Evolutionary conservation across 2,329 filamentous ascomycete species (phyloP), one percentile per base, ranked within the genome.

Genomic region (Apiospora rasikravindrae): DNA sequence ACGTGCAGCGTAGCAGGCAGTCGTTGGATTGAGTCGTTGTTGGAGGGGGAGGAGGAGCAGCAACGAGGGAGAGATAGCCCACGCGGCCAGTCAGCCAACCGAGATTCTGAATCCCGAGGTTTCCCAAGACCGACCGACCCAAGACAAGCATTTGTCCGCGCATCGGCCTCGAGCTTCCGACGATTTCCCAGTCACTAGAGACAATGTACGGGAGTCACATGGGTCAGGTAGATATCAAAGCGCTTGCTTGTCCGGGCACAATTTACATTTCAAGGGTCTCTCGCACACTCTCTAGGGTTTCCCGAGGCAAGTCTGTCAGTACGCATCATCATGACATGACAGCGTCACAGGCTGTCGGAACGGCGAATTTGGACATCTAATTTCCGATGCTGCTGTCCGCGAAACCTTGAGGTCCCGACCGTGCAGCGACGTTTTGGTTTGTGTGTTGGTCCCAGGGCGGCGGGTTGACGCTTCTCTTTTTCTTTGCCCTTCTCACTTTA

Each of bases 131-230:
- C 29, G 45, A 49, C 45, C 19, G 8, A 4, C 45, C 45, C 53
- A 64, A 40, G 57, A 40, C 57, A 64, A 64, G n/a, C 33, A 64
- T 64, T 64, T 37, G 57, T 40, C 57, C 57, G 57, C 57, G 57
- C 57, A n/a, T 40, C 57, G 33, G 33, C 33, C 16, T 64, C 29
- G 11, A 64, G 57, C 33, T n/a, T 64, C 57, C 57, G 10, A 40
- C 57, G 57, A 64, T 40, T 40, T 19, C 29, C 14, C 29, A 61
- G 53, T 64, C 57, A 37, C 29, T 40, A n/a, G 33, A 40, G 29
- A 40, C 7, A 40, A 33, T 3, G 29, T 40, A 40, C 22, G 19
- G 4, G 29, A 64, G 33, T 64, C 29, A 64, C 53, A 61, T 61
- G 53, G 53, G 53, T 61, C 53, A 22, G 26, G 8, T 33, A 22